Base-by-base conservation (phyloP, 1,139 yeast species). In the Geotrichum reessii region DNA sequence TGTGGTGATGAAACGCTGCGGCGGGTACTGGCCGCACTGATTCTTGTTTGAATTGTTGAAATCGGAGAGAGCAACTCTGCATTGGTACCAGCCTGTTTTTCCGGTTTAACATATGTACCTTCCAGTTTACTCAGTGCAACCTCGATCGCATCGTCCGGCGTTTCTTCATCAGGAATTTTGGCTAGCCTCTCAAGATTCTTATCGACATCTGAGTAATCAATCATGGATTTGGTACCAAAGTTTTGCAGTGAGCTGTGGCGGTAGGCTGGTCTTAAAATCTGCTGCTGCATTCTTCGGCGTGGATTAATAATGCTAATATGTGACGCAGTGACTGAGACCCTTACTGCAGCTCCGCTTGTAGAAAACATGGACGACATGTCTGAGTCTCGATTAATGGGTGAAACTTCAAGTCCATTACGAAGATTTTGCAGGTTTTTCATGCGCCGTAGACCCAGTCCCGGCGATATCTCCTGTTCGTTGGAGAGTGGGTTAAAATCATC, bases 51-150 rank as follows among this genome's bases (percentile, higher is more conserved):
- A 14, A n/a, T 14, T 3, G 21, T 17, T 40, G 54, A 31, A 22
- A 33, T 17, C 9, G 27, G 21, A 12, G 55, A 17, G 17, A 22
- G 42, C n/a, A 42, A 37, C 24, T 7, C 53, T 37, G 27, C 47
- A 33, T 14, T 42, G 40, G 27, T 7, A 21, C 19, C 19, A 31
- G 42, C 24, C 22, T 3, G 21, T 42, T 58, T 46, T 47, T 56
- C 54, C 47, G 55, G 57, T 56, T 63, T 65, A 14, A 56, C 58
- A 50, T 63, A 79, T 47, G 78, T 82, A 0, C 97, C 97, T 71
- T 88, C 95, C 33, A 91, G 75, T 70, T 87, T 89, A 69, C 78
- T 77, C 62, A 91, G 76, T 0, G 97, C 93, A 57, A 83, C 82
- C 58, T 79, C 81, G n/a, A 91, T 77, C 0, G 96, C 97, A 69